Conservation (phyloP, 2,329 filamentous ascomycete genomes). For the Arthrinium phaeospermum region DNA sequence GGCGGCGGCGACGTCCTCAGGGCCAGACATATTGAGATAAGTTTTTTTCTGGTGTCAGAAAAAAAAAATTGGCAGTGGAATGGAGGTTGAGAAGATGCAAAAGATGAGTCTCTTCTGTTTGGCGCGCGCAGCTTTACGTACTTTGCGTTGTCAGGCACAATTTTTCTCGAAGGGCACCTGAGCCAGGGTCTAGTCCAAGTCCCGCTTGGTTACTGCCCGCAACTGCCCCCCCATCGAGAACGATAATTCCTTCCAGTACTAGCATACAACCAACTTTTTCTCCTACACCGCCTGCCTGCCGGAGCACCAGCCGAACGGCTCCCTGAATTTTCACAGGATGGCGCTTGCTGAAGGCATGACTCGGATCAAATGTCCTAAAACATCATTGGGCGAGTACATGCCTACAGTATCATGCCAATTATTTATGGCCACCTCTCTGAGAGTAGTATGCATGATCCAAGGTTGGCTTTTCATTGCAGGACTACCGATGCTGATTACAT, state of each 20-base stretch:
- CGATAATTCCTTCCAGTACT: neutral
- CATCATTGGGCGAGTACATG: no score
- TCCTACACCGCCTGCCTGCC: slow-evolving; percentile 9
- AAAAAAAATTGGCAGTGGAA: neutral
- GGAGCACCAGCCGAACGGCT: neutral
- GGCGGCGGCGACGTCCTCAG: slow-evolving; percentile 65
- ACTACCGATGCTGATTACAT: no score
- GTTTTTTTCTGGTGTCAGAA: neutral
- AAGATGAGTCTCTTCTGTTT: slow-evolving; percentile 2
- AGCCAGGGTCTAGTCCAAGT: slow-evolving; percentile 17
- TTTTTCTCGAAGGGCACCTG: slow-evolving; percentile 23
- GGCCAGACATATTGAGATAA: slow-evolving; percentile 35
- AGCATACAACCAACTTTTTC: neutral
- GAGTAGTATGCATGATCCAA: no score
- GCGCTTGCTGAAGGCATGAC: neutral
- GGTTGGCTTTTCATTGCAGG: no score
- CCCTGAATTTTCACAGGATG: neutral
- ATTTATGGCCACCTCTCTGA: no score
- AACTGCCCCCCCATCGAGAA: neutral
- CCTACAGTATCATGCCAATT: no score
- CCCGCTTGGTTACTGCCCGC: neutral
- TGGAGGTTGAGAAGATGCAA: slow-evolving; percentile 10
- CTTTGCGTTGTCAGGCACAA: slow-evolving; percentile 22
- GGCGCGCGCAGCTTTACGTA: neutral
- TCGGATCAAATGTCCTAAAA: neutral